phyloP scores from a whole-genome alignment of 2,329 filamentous ascomycete species.

The Fusarium nisikadoi region DNA sequence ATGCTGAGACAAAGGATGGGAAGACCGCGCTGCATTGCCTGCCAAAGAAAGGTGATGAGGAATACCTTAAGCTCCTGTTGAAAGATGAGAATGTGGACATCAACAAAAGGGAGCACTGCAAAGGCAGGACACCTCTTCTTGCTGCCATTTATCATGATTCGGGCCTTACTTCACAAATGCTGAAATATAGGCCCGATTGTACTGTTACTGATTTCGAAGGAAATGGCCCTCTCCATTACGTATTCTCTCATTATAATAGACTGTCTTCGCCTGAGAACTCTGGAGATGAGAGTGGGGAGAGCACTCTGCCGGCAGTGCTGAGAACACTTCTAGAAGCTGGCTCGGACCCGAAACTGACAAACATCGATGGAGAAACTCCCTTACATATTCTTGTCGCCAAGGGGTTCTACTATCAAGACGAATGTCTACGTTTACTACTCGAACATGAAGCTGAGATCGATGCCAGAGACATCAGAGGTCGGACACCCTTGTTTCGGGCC shows the following conservation, averaged over 20 bases:
- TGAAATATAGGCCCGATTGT: conserved; percentile 34
- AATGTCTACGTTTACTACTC: background rate
- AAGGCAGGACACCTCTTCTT: conserved; percentile 42
- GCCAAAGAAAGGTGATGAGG: background rate
- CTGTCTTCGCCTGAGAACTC: accelerated
- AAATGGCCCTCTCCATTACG: conserved; percentile 35
- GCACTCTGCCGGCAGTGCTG: background rate
- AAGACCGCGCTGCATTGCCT: conserved; percentile 25
- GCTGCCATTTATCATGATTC: background rate
- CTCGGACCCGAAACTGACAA: conserved; percentile 33
- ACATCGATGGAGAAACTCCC: conserved; percentile 19
- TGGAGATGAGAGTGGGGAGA: background rate
- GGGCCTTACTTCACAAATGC: conserved; percentile 11
- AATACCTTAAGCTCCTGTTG: conserved; percentile 38
- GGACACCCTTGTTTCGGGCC: conserved; percentile 14
- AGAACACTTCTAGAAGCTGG: conserved; percentile 31
- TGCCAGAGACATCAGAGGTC: conserved; percentile 10
- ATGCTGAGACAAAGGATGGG: conserved; percentile 24
- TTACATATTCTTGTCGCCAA: conserved; percentile 15
- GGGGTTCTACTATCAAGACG: background rate
- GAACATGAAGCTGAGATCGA: conserved; percentile 14
- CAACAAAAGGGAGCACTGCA: conserved; percentile 25
- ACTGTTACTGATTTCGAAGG: conserved; percentile 31
- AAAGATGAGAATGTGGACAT: conserved; percentile 39
- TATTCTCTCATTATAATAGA: background rate